Evolutionary conservation across 768 basidiomycete species (phyloP).

Genomic region (Leccinum subgranulosum): DNA sequence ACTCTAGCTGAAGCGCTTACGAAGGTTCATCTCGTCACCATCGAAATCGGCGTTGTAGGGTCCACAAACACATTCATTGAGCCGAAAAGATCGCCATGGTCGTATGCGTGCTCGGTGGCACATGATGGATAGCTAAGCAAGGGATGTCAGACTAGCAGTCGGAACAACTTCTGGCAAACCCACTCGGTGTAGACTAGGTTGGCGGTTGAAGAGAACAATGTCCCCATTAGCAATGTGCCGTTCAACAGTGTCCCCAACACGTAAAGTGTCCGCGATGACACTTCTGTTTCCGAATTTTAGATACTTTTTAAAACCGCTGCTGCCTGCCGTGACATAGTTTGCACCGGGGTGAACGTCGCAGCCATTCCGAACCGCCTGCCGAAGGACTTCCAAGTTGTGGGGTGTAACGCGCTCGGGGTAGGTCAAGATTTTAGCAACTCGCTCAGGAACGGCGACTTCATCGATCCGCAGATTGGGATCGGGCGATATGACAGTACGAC

Average conservation of each 20-base stretch:
- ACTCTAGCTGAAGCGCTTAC: slow-evolving; percentile 43
- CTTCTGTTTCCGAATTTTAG: slow-evolving; percentile 81
- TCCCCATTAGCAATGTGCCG: slow-evolving; percentile 94
- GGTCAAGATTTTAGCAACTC: slow-evolving; percentile 91
- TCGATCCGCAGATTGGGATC: slow-evolving; percentile 99
- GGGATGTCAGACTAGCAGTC: slow-evolving; percentile 3
- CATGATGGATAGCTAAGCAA: slow-evolving; percentile 89
- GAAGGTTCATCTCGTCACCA: slow-evolving; percentile 99
- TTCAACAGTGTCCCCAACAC: slow-evolving; percentile 91
- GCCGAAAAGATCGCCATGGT: slow-evolving; percentile 94
- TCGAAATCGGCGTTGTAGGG: slow-evolving; percentile 99
- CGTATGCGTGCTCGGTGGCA: slow-evolving; percentile 95
- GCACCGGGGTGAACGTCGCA: slow-evolving; percentile 92
- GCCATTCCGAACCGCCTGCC: slow-evolving; percentile 81
- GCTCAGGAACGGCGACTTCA: slow-evolving; percentile 96
- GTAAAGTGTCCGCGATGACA: slow-evolving; percentile 76
- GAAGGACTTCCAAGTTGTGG: slow-evolving; percentile 80
- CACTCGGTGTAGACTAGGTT: slow-evolving; percentile 96
- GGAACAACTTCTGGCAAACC: slow-evolving; percentile 2
- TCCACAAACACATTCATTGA: slow-evolving; percentile 99
- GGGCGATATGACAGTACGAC: slow-evolving; percentile 96
- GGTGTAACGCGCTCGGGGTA: slow-evolving; percentile 94
- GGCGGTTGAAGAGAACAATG: slow-evolving; percentile 96
- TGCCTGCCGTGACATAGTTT: slow-evolving; percentile 84
- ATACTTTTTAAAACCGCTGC: slow-evolving; percentile 81